Evolutionary conservation across 163 green algal genomes (phyloP).

Genomic region (Prototheca cutis): DNA sequence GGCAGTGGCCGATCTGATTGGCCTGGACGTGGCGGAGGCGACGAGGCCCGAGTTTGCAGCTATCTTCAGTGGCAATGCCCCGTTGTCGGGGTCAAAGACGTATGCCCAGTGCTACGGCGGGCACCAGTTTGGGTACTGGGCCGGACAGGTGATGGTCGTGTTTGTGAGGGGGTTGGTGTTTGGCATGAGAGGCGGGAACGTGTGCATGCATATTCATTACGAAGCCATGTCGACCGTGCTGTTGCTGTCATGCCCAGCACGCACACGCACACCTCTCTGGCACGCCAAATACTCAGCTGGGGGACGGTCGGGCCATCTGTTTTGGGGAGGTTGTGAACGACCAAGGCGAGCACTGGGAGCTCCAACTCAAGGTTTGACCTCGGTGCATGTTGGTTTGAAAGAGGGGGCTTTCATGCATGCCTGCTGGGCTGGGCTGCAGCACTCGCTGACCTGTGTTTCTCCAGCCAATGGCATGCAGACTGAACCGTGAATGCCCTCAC

Average conservation of each 20-base stretch:
- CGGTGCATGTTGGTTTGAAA: neutral
- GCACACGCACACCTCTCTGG: no score
- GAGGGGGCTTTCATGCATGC: neutral
- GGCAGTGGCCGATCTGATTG: slow-evolving; percentile 40
- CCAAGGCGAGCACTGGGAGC: slow-evolving; percentile 57
- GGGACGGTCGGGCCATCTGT: slow-evolving; percentile 51
- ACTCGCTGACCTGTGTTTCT: no score
- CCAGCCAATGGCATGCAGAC: no score
- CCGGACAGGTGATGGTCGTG: slow-evolving; percentile 5
- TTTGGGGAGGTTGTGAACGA: slow-evolving; percentile 44
- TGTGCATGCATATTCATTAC: no score
- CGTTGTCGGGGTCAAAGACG: slow-evolving; percentile 29
- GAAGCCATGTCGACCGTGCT: no score
- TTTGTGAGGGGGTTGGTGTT: no score
- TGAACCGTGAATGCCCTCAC: no score
- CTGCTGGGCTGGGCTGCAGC: no score
- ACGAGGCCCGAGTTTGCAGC: slow-evolving; percentile 62
- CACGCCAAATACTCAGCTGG: slow-evolving; percentile 45
- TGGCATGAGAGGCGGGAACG: no score
- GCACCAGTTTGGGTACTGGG: slow-evolving; percentile 57
- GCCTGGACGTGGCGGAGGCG: slow-evolving; percentile 52
- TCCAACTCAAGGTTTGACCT: slow-evolving; percentile 83
- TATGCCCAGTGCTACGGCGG: slow-evolving; percentile 67
- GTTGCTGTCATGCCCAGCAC: no score
- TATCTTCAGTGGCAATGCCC: slow-evolving; percentile 56